These are phyloP conservation scores for Heritiera littoralis DNA, from an alignment of 345 rosid species.

Conservation along the genomic window DNA sequence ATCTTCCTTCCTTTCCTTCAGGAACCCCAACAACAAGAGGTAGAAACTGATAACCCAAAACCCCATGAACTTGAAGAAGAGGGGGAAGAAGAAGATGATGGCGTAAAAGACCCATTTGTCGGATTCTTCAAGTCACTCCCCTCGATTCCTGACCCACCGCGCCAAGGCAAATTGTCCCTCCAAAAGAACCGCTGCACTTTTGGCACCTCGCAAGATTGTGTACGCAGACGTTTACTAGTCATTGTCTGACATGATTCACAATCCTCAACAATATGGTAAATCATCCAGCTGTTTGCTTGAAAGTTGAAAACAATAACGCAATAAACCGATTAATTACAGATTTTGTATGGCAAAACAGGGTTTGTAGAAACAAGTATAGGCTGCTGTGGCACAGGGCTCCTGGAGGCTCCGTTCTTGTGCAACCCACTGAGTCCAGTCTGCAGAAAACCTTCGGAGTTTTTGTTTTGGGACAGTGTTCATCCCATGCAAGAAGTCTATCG, in stretches of 20 bases:
- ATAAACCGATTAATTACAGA: not conserved
- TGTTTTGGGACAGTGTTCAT: slow-evolving; percentile 11
- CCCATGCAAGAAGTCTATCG: not conserved
- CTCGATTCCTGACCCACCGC: slow-evolving; percentile 49
- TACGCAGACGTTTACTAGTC: slow-evolving; percentile 51
- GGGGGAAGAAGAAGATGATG: slow-evolving; percentile 23
- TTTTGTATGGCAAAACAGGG: not conserved
- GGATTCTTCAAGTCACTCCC: slow-evolving; percentile 65
- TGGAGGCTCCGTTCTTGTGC: slow-evolving; percentile 6
- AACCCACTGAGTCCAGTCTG: not conserved
- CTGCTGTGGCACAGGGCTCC: not conserved
- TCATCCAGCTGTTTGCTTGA: not conserved
- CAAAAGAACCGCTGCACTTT: slow-evolving; percentile 63
- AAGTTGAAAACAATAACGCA: not conserved
- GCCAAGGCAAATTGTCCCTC: slow-evolving; percentile 50
- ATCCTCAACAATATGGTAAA: slow-evolving; percentile 11
- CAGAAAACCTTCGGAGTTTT: not conserved
- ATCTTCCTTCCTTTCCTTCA: slow-evolving; percentile 66
- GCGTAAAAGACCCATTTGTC: slow-evolving; percentile 54
- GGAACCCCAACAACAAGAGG: slow-evolving; percentile 25
- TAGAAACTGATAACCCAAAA: not conserved
- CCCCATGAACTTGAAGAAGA: slow-evolving; percentile 23
- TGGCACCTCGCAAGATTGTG: slow-evolving; percentile 65
- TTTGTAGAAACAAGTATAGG: not conserved
- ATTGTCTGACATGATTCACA: slow-evolving; percentile 13